A percentile compares a stretch with the other conserved stretches of the same genome.
Evolutionary conservation across 2,329 filamentous ascomycete genomes (phyloP).

Genomic region (Fusarium illudens): DNA sequence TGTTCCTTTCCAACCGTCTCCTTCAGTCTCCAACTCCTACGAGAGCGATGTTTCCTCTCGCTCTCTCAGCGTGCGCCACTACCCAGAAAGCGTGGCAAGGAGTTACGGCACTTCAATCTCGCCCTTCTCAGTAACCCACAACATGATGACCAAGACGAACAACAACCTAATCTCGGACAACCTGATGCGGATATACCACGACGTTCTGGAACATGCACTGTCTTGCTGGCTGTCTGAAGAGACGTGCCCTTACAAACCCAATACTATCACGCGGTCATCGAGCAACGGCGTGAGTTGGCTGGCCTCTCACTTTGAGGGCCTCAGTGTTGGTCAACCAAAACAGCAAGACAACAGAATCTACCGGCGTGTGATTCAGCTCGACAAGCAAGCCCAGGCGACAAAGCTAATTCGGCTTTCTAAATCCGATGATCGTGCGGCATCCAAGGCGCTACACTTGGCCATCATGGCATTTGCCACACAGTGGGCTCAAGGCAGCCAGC

Average conservation of each 20-base stretch:
- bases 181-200: constrained; percentile 57
- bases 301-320: constrained; percentile 39
- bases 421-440: constrained; percentile 54
- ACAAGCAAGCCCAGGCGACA: constrained; percentile 52
- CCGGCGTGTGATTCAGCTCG: constrained; percentile 57
- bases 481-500: constrained; percentile 48
- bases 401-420: constrained; percentile 52
- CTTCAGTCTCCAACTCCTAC: constrained; percentile 41
- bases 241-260: constrained; percentile 58
- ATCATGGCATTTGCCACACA: constrained; percentile 64
- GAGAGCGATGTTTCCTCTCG: constrained; percentile 40
- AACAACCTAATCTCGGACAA: constrained; percentile 42
- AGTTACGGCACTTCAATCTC: constrained; percentile 41
- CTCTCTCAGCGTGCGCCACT: constrained; percentile 38
- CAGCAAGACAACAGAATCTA: constrained; percentile 57
- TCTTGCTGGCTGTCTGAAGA: constrained; percentile 63
- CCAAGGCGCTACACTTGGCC: constrained; percentile 56
- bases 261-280: constrained; percentile 27
- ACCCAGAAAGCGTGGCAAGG: constrained; percentile 38
- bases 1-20: constrained; percentile 39
- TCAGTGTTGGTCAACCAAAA: constrained; percentile 41
- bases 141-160: constrained; percentile 40
- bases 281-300: constrained; percentile 42
- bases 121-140: constrained; percentile 39
- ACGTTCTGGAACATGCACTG: constrained; percentile 61